phyloP scores from a whole-genome alignment of 106 monocot species.

The Phalaenopsis equestris region DNA sequence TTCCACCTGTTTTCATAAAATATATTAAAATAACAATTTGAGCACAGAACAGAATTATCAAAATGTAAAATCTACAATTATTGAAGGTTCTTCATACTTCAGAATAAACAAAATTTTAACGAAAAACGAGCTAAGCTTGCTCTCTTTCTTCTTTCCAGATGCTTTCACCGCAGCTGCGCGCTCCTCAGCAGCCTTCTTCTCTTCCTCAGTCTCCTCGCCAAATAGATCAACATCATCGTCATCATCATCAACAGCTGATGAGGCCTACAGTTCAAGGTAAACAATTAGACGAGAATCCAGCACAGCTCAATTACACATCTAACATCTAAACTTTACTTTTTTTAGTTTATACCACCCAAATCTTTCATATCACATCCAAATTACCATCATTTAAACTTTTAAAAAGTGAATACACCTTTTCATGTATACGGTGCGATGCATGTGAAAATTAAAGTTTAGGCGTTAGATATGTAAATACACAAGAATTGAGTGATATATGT shows the following conservation, averaged over 20 bases:
- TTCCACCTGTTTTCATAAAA: conserved; percentile 52
- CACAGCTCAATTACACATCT: neutral
- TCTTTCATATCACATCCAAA: too few relatives aligned
- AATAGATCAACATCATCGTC: conserved; percentile 90
- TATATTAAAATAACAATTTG: neutral
- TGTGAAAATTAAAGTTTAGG: too few relatives aligned
- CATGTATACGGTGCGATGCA: too few relatives aligned
- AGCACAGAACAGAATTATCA: neutral
- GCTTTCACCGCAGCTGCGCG: conserved; percentile 78
- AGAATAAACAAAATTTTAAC: neutral
- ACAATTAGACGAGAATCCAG: neutral
- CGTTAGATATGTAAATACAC: too few relatives aligned
- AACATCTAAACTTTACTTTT: too few relatives aligned
- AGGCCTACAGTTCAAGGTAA: conserved; percentile 24
- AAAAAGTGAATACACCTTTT: too few relatives aligned
- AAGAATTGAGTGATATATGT: too few relatives aligned
- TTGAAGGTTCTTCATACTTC: neutral
- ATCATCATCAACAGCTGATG: conserved; percentile 43
- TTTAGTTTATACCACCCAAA: too few relatives aligned
- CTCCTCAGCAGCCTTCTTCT: conserved; percentile 84
- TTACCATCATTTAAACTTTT: too few relatives aligned
- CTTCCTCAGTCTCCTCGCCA: conserved; percentile 97
- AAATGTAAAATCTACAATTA: neutral
- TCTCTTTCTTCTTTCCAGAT: conserved; percentile 87
- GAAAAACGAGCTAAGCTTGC: conserved; percentile 21